These are phyloP conservation scores for Epithele typhae DNA, from an alignment of 768 basidiomycete species.

Conservation along the genomic window DNA sequence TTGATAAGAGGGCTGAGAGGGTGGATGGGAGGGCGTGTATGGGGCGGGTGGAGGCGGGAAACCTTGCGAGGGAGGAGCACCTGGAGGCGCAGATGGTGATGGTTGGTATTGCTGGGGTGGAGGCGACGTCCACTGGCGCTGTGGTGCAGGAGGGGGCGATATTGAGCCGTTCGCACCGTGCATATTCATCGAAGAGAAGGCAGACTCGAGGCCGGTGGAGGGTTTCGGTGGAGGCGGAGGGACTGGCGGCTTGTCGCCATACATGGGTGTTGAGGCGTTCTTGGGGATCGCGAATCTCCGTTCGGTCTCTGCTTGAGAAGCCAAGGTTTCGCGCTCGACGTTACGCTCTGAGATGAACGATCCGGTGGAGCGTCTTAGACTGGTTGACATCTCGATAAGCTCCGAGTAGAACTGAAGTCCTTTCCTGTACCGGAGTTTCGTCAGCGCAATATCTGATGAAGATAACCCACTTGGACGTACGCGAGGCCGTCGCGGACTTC, in stretches of 20 bases:
- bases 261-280: slow-evolving; percentile 29
- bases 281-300: slow-evolving; percentile 48
- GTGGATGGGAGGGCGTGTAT: slow-evolving; percentile 10
- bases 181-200: slow-evolving; percentile 57
- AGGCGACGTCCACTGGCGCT: slow-evolving; percentile 16
- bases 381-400: slow-evolving; percentile 56
- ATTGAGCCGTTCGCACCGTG: slow-evolving; percentile 25
- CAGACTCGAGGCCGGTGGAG: slow-evolving; percentile 36
- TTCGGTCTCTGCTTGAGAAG: slow-evolving; percentile 68
- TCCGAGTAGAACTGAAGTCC: slow-evolving; percentile 88
- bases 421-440: slow-evolving; percentile 46
- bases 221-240: slow-evolving; percentile 43
- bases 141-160: slow-evolving; percentile 24
- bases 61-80: slow-evolving; percentile 6
- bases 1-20: slow-evolving; percentile 14
- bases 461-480: slow-evolving; percentile 48
- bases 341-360: slow-evolving; percentile 61
- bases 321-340: slow-evolving; percentile 65
- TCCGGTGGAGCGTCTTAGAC: slow-evolving; percentile 54
- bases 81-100: slow-evolving; percentile 2
- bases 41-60: slow-evolving; percentile 16
- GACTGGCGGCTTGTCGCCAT: slow-evolving; percentile 45
- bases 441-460: slow-evolving; percentile 3
- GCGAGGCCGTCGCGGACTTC: slow-evolving; percentile 82
- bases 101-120: slow-evolving; percentile 15